Evolutionary conservation across 805 yeast genomes (phyloP).

Genomic region (Ogataea paradorogensis): DNA sequence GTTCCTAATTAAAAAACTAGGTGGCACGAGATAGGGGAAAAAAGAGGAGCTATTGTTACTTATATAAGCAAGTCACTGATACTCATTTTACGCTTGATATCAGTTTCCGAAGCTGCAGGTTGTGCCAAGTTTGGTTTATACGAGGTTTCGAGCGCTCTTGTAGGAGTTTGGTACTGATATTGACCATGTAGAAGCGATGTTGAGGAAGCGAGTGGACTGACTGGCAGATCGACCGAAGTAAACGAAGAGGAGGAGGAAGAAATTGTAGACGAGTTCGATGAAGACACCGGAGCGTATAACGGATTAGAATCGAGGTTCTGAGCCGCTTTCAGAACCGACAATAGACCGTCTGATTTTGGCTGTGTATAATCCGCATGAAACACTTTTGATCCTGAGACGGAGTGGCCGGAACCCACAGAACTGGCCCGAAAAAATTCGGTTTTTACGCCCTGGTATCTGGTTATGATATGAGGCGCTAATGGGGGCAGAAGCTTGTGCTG

Average conservation of each 20-base stretch:
- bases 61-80: constrained; percentile 21
- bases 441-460: constrained; percentile 9
- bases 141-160: constrained; percentile 9
- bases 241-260: constrained; percentile 10
- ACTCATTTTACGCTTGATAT: constrained; percentile 25
- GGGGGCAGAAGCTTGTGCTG: constrained; percentile 16
- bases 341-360: constrained; percentile 21
- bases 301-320: constrained; percentile 19
- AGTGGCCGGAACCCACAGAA: neutral
- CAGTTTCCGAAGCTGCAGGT: constrained; percentile 9
- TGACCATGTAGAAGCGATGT: constrained; percentile 6
- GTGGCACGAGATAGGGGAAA: neutral
- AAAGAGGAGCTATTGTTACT: neutral
- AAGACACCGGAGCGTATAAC: constrained; percentile 4
- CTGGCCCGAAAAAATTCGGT: constrained; percentile 1
- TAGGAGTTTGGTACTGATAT: constrained; percentile 11
- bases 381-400: neutral
- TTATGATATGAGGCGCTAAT: constrained; percentile 15
- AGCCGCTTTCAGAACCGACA: constrained; percentile 28
- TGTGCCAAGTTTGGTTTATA: constrained; percentile 3
- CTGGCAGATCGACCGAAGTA: constrained; percentile 5
- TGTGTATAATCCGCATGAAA: constrained; percentile 1
- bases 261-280: constrained; percentile 1
- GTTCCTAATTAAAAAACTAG: too few species aligned
- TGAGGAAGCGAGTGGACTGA: constrained; percentile 11